These are phyloP conservation scores for Stentor coeruleus DNA, from an alignment of 73 alveolate genomes.

Conservation along the genomic window DNA sequence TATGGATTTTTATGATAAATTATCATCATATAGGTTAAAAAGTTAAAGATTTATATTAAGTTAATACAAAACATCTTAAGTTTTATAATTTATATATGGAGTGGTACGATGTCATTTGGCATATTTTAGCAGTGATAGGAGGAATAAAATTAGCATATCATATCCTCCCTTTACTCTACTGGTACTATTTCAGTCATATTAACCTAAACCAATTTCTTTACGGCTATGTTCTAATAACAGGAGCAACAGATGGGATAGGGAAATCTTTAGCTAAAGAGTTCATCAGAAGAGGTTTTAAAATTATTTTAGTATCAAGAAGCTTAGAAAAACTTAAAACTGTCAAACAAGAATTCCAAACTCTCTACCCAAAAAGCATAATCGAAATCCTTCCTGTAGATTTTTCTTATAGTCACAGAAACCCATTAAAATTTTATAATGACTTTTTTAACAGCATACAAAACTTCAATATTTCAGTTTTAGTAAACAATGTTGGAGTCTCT, in stretches of 20 bases:
- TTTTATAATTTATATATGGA: background rate
- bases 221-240: conserved; percentile 50
- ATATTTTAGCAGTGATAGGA: background rate
- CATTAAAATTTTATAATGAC: background rate
- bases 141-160: background rate
- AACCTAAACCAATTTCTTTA: background rate
- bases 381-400: background rate
- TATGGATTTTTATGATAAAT: too few relatives aligned
- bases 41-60: background rate
- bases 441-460: background rate
- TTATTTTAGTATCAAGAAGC: conserved; percentile 49
- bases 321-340: conserved; percentile 37
- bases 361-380: background rate
- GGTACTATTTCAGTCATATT: background rate
- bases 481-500: conserved; percentile 2
- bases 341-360: background rate
- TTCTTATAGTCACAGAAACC: background rate
- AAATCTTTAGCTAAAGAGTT: conserved; percentile 41
- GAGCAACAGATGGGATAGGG: conserved; percentile 68
- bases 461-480: background rate
- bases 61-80: background rate
- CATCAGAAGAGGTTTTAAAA: conserved; percentile 52
- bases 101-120: background rate
- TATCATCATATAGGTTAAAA: background rate
- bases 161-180: background rate